These are phyloP conservation scores for Hydnomerulius pinastri DNA, from an alignment of 768 basidiomycete genomes.

Conservation along the genomic window DNA sequence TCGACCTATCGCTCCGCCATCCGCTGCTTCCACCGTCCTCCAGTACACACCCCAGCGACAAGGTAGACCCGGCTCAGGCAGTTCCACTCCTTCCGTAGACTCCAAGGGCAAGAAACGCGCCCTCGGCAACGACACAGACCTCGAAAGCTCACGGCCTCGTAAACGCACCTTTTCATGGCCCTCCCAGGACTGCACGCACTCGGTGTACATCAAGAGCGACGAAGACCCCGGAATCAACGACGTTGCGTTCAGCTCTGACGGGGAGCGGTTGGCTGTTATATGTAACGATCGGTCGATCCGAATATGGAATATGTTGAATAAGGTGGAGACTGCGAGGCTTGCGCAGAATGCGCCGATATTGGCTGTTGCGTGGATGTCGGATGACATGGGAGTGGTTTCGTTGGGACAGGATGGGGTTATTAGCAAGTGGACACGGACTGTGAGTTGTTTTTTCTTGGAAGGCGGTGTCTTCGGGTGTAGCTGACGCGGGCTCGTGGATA, in stretches of 20 bases:
- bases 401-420: constrained; percentile 58
- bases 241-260: constrained; percentile 55
- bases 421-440: constrained; percentile 59
- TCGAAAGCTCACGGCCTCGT: constrained; percentile 33
- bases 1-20: constrained; percentile 23
- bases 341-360: constrained; percentile 51
- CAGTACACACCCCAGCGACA: constrained; percentile 23
- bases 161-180: constrained; percentile 50
- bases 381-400: constrained; percentile 56
- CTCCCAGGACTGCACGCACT: constrained; percentile 39
- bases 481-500: not conserved
- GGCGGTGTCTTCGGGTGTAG: not conserved
- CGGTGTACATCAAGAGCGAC: constrained; percentile 45
- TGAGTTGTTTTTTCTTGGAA: constrained; percentile 33
- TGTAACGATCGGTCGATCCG: constrained; percentile 66
- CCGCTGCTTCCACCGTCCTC: constrained; percentile 39
- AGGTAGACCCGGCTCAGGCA: constrained; percentile 15
- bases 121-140: constrained; percentile 22
- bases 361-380: constrained; percentile 60
- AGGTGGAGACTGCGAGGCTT: constrained; percentile 56
- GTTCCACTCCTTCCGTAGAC: constrained; percentile 30
- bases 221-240: constrained; percentile 47
- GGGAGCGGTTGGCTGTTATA: constrained; percentile 54
- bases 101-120: constrained; percentile 43
- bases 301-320: constrained; percentile 55